These are phyloP conservation scores for Terfezia claveryi DNA, from an alignment of 495 filamentous ascomycete genomes.

Conservation along the genomic window DNA sequence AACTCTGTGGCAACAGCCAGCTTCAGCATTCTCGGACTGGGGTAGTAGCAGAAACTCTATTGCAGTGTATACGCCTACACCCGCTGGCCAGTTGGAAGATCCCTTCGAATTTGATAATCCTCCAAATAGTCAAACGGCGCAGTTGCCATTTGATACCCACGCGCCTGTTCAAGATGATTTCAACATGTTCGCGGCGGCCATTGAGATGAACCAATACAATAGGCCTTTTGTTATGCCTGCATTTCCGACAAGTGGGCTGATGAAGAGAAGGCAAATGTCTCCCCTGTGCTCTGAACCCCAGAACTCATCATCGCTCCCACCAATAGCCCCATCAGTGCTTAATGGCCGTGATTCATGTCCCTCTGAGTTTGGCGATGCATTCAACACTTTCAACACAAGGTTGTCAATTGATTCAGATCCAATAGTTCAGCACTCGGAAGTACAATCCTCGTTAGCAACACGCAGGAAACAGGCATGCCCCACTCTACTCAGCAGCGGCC, in stretches of 20 bases:
- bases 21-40: slow-evolving; percentile 18
- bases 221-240: slow-evolving; percentile 15
- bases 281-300: slow-evolving; percentile 5
- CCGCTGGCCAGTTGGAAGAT: slow-evolving; percentile 15
- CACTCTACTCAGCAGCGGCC: background rate
- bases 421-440: no score
- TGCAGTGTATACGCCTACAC: slow-evolving; percentile 12
- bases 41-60: slow-evolving; percentile 17
- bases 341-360: slow-evolving; percentile 13
- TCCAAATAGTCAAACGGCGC: background rate
- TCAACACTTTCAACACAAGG: no score
- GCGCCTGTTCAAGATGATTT: slow-evolving; percentile 9
- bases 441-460: background rate
- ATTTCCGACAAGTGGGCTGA: slow-evolving; percentile 9
- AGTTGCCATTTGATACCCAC: background rate
- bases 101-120: slow-evolving; percentile 13
- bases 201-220: slow-evolving; percentile 9
- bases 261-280: slow-evolving; percentile 1
- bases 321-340: background rate
- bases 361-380: slow-evolving; percentile 5
- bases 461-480: background rate
- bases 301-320: background rate
- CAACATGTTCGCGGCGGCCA: slow-evolving; percentile 13
- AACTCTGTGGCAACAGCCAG: slow-evolving; percentile 1
- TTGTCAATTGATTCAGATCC: slow-evolving; percentile 1